Evolutionary conservation across 306 rosid genomes (phyloP).

Genomic region (Castanea crenata): DNA sequence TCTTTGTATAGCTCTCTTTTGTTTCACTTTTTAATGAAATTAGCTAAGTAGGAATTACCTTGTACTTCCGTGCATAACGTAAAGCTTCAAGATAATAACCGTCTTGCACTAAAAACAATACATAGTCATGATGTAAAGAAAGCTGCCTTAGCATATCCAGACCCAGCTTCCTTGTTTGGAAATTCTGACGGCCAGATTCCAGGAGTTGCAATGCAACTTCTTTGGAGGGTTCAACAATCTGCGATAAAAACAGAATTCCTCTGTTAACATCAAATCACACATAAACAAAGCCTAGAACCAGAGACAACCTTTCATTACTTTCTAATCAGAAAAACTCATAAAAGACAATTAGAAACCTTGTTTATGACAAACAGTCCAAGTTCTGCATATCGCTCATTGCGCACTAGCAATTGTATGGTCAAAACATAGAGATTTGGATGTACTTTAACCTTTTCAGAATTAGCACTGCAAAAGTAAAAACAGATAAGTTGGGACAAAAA

Average conservation of each 20-base stretch:
- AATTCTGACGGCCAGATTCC: conserved; percentile 80
- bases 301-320: conserved; percentile 4
- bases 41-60: conserved; percentile 46
- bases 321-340: neutral
- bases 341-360: conserved; percentile 54
- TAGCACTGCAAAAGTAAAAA: conserved; percentile 57
- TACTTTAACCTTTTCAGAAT: conserved; percentile 71
- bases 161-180: conserved; percentile 82
- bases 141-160: conserved; percentile 93
- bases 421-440: conserved; percentile 65
- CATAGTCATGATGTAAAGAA: conserved; percentile 87
- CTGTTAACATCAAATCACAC: conserved; percentile 24
- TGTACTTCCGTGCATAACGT: conserved; percentile 73
- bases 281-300: conserved; percentile 5
- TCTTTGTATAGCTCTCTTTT: neutral
- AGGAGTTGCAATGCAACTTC: conserved; percentile 92
- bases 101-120: conserved; percentile 75
- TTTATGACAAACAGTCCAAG: conserved; percentile 75
- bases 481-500: conserved; percentile 10
- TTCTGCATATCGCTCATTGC: conserved; percentile 78
- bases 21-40: conserved; percentile 1
- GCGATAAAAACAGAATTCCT: conserved; percentile 22
- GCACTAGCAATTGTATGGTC: conserved; percentile 72
- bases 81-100: conserved; percentile 93
- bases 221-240: conserved; percentile 92